These are phyloP conservation scores for Saturnispora saitoi DNA, from an alignment of 805 yeast genomes.

Conservation along the genomic window DNA sequence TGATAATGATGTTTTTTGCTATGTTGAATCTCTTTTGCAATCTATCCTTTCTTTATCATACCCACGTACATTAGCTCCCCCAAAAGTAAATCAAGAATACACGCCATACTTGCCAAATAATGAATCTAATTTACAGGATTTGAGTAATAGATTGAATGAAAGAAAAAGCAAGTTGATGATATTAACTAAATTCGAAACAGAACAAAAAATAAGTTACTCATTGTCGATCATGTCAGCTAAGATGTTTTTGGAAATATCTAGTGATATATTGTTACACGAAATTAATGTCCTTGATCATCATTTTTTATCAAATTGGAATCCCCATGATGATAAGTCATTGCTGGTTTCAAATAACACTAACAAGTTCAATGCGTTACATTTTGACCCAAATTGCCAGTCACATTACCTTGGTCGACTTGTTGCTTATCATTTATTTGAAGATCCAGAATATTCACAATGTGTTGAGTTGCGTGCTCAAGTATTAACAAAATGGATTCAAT, in stretches of 20 bases:
- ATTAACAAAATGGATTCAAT: conserved; percentile 73
- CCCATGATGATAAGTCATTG: conserved; percentile 68
- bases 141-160: conserved; percentile 44
- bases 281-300: conserved; percentile 59
- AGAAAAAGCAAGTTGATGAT: conserved; percentile 40
- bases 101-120: conserved; percentile 2
- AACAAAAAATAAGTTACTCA: conserved; percentile 10
- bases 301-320: conserved; percentile 67
- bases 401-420: conserved; percentile 74
- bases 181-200: conserved; percentile 27
- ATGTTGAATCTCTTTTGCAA: neutral
- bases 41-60: neutral
- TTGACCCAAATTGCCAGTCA: conserved; percentile 53
- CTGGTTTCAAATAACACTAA: conserved; percentile 16
- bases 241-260: conserved; percentile 46
- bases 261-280: conserved; percentile 49
- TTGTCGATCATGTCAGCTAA: conserved; percentile 21
- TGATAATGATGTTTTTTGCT: conserved; percentile 44
- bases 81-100: conserved; percentile 2
- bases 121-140: neutral
- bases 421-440: conserved; percentile 58
- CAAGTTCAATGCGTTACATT: conserved; percentile 66
- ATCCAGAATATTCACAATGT: conserved; percentile 27
- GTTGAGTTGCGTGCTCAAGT: conserved; percentile 51
- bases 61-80: conserved; percentile 4